phyloP scores from a whole-genome alignment of 257 asterid species.

The Capsicum chinense region DNA sequence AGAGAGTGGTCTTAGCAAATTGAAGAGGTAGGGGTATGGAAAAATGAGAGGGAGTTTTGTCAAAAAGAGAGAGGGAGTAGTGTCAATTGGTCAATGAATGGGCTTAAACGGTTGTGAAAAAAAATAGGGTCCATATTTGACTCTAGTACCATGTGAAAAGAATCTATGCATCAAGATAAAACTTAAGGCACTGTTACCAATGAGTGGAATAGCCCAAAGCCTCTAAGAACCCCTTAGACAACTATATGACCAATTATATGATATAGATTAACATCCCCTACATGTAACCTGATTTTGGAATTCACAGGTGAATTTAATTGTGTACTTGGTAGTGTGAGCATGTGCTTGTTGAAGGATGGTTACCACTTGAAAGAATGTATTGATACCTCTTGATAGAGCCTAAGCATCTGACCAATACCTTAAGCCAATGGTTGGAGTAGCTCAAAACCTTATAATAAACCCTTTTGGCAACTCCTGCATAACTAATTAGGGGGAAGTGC shows the following conservation, averaged over 20 bases:
- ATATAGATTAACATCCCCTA: not conserved
- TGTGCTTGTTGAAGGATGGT: conserved; percentile 17
- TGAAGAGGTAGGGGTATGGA: conserved; percentile 13
- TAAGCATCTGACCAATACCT: conserved; percentile 14
- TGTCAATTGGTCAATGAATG: not conserved
- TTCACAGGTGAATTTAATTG: not conserved
- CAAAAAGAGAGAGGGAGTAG: not conserved
- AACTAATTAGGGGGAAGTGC: not conserved
- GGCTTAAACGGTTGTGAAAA: conserved; percentile 7
- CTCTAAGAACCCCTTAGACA: conserved; percentile 9
- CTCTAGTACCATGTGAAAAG: conserved; percentile 11
- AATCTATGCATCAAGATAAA: not conserved
- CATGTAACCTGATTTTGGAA: not conserved
- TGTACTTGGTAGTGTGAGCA: conserved; percentile 23
- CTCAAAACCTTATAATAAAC: not conserved
- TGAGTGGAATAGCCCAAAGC: not conserved
- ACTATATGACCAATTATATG: not conserved
- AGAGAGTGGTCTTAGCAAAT: not conserved
- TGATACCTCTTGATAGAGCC: not conserved
- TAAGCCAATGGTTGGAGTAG: not conserved
- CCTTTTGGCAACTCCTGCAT: not conserved
- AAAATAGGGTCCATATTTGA: conserved; percentile 6
- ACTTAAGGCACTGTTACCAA: not conserved
- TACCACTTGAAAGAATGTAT: conserved; percentile 17
- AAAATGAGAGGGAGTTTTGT: not conserved